Percentiles rank a stretch among this genome's conserved stretches.
Evolutionary conservation across 2,329 filamentous ascomycete species (phyloP).

Genomic region (Fusarium begoniae): DNA sequence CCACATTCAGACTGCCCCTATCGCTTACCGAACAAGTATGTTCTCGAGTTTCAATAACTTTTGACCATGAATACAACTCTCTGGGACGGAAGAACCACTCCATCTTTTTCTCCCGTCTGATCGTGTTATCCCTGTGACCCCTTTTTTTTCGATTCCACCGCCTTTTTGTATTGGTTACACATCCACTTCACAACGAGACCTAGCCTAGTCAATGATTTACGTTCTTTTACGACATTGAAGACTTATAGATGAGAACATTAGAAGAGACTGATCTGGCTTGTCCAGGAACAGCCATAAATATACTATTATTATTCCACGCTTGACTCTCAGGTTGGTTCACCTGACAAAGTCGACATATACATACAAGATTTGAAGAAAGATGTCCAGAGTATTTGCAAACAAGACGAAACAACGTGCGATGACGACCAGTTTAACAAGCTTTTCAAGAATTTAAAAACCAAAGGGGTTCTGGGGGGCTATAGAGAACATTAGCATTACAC

Average conservation of each 20-base stretch:
- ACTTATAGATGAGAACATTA: slow-evolving; percentile 31
- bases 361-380: slow-evolving; percentile 37
- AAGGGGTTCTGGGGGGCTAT: slow-evolving; percentile 64
- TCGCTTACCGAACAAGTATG: background rate
- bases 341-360: slow-evolving; percentile 35
- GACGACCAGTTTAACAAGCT: slow-evolving; percentile 1
- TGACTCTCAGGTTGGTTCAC: slow-evolving; percentile 28
- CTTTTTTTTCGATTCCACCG: background rate
- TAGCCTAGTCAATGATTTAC: background rate
- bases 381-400: slow-evolving; percentile 38
- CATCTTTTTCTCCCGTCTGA: background rate
- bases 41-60: background rate
- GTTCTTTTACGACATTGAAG: slow-evolving; percentile 6
- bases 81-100: background rate
- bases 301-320: slow-evolving; percentile 40
- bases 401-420: slow-evolving; percentile 4
- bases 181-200: background rate
- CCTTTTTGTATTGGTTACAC: background rate
- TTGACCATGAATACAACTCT: background rate
- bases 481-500: slow-evolving; percentile 24
- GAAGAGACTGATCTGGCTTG: slow-evolving; percentile 23
- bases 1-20: background rate
- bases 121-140: background rate
- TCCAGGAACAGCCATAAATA: slow-evolving; percentile 23
- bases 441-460: slow-evolving; percentile 53